A percentile compares a stretch with the other conserved stretches of the same genome.
Conservation (phyloP, 345 rosid species). For the Sonneratia alba region DNA sequence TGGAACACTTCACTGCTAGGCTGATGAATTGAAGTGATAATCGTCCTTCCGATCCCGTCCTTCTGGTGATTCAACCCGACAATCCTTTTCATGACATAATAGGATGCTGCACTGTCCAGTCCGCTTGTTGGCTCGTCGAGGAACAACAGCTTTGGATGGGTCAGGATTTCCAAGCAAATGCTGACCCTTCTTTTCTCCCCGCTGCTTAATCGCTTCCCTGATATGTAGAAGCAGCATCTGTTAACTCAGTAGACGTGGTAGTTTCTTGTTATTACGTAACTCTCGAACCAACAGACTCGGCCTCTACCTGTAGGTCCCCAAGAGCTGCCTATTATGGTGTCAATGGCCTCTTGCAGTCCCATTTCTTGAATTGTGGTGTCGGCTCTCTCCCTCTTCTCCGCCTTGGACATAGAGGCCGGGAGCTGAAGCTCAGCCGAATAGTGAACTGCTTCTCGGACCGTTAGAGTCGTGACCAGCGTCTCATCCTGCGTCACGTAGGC, state of each 20-base stretch:
- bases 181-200: slow-evolving; percentile 2
- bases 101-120: slow-evolving; percentile 41
- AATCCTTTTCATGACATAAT: slow-evolving; percentile 27
- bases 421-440: slow-evolving; percentile 2
- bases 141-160: slow-evolving; percentile 34
- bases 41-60: slow-evolving; percentile 17
- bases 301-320: background rate
- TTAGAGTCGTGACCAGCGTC: background rate
- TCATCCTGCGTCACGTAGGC: slow-evolving; percentile 7
- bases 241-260: too few species aligned
- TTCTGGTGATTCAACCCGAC: slow-evolving; percentile 12
- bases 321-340: background rate
- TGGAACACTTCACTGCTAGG: slow-evolving; percentile 33
- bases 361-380: background rate
- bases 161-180: slow-evolving; percentile 41
- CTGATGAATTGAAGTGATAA: slow-evolving; percentile 39
- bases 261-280: too few species aligned
- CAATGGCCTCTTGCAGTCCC: background rate
- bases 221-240: background rate
- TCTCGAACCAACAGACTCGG: background rate
- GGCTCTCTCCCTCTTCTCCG: background rate
- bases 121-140: slow-evolving; percentile 46
- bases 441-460: slow-evolving; percentile 1
- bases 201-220: background rate
- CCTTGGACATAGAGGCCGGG: background rate